Evolutionary conservation across 2,329 filamentous ascomycete genomes (phyloP), one percentile per base, ranked within the genome.

Genomic region (Scedosporium aurantiacum): DNA sequence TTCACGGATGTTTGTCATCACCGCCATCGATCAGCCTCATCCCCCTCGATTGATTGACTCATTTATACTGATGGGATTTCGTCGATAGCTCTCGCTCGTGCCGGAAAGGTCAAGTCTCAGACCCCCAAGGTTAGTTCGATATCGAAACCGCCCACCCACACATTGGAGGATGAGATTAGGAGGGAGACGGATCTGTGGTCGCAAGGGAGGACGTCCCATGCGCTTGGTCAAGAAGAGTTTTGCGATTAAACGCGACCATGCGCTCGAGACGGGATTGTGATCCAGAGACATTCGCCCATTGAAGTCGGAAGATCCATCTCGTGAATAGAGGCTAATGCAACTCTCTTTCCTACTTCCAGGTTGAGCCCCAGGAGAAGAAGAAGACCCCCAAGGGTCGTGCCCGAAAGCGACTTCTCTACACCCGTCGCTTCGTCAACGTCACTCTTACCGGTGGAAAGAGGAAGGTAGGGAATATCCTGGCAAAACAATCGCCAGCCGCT

Each of bases 91-190:
- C 86, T 91, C 78, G 87, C 85, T 76, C 86, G 87, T 86, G 84
- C 86, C 82, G 91, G 91, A 83, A 96, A 96, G 86, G 91, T 96
- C 87, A 95, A 96, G 89, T 93, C 90, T 81, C 90, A 93, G 81
- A 93, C 89, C 71, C 89, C 89, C 74, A 92, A 93, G 86, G 89
- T 91, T 84, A 78, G 84, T 78, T 78, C 63, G 67, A 65, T 66
- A 25, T 65, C 60, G 61, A 52, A 68, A 63, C 63, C n/a, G n/a
- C 58, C 60, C 65, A 59, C 61, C 66, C 41, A 64, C 45, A 25
- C n/a, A n/a, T 28, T 18, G 37, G 43, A 59, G 40, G 41, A 58
- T 6, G n/a, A 43, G n/a, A n/a, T n/a, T 21, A 12, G 23, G n/a
- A 14, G 32, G 32, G 18, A 41, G 28, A 2, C 23, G n/a, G n/a